Evolutionary conservation across 2,329 filamentous ascomycete species (phyloP).

Genomic region (Graphiopsis chlorocephala): DNA sequence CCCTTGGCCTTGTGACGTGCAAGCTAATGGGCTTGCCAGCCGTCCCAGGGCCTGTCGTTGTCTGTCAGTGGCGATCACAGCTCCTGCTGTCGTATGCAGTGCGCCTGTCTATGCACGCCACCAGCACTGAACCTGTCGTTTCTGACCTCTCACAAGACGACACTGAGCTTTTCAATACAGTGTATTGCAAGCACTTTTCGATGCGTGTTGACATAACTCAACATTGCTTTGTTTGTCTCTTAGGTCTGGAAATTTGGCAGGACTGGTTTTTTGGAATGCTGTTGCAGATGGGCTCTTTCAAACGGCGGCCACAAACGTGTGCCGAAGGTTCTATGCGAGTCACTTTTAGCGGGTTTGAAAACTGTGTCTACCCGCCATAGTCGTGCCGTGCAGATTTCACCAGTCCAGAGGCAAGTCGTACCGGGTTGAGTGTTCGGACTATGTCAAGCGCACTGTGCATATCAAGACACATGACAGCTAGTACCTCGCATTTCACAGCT

Average conservation of each 20-base stretch:
- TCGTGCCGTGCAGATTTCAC: neutral
- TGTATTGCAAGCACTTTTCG: neutral
- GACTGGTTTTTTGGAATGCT: neutral
- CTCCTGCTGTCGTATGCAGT: conserved; percentile 16
- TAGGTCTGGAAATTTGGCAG: neutral
- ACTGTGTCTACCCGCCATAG: conserved; percentile 1
- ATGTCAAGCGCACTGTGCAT: neutral
- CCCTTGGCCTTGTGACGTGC: neutral
- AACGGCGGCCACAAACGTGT: neutral
- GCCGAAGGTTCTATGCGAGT: neutral
- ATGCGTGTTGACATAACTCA: neutral
- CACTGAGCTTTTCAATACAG: neutral
- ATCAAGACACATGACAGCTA: neutral
- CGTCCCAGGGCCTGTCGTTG: neutral
- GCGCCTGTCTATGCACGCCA: neutral
- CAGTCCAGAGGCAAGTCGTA: neutral
- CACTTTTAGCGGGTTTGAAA: neutral
- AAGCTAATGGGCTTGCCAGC: conserved; percentile 13
- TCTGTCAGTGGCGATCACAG: neutral
- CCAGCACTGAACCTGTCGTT: neutral
- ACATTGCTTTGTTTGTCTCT: neutral
- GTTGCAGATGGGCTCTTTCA: neutral
- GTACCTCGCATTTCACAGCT: neutral
- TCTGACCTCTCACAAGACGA: neutral
- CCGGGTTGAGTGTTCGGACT: neutral